Base-by-base conservation (phyloP, 2,329 filamentous ascomycete species). In the Orbilia oligospora region DNA sequence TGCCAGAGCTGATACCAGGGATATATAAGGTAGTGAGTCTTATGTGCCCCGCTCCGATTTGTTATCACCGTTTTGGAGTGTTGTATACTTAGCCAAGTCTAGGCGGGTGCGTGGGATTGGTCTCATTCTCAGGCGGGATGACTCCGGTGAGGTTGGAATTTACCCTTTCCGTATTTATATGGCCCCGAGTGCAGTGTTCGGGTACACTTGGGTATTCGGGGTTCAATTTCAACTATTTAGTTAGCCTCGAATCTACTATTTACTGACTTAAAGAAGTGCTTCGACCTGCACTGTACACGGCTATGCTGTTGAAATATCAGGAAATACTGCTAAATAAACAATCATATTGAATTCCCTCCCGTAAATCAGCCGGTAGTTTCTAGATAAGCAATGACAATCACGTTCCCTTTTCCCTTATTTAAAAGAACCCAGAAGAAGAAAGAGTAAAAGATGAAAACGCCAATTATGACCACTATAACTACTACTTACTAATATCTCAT, bases 391-490 rank as follows among this genome's bases (percentile, higher is more conserved):
- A 51, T 24, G n/a, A 46, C 44, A 46, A 51, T 51, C 48, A 51
- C 48, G 48, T 51, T 27, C 48, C 22, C 10, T 51, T 51, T 24
- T 10, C 20, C 44, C 44, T 46, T 51, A 51, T 51, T 24, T 3
- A 24, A 51, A 24, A 27, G 22, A 24, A 9, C 24, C 20, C 12
- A 24, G n/a, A n/a, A 51, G 41, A 20, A 27, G 12, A 27, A 44
- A 61, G 33, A 30, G 33, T 20, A 38, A 20, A 5, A 36, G 30
- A 49, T 10, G 22, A 20, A 38, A 58, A 58, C 53, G 53, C 53
- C 56, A 44, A 44, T 61, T n/a, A 44, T 61, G 38, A 61, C 36
- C 56, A 61, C 51, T 55, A 55, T 55, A 55, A 33, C 51, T 55
- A 55, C 48, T 41, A 41, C 38, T 51, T 22, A 38, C 20, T 27